Evolutionary conservation across 2,329 filamentous ascomycete genomes (phyloP), one percentile per base, ranked within the genome.

Genomic region (Elsinoe necatrix): DNA sequence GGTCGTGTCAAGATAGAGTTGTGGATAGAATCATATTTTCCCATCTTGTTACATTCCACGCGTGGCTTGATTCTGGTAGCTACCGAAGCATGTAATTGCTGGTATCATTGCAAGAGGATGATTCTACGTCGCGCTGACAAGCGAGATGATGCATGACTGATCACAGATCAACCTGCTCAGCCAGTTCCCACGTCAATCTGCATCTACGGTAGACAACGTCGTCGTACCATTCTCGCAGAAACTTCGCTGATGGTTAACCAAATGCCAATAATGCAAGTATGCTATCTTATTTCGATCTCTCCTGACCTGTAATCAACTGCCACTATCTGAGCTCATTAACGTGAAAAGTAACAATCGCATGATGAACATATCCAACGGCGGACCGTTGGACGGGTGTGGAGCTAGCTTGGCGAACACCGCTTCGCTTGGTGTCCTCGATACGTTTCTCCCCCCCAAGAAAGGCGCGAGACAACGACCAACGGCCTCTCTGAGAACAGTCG

Each of bases 1-100:
- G 43, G 25, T 27, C 43, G 43, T 48, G 43, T 48, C 41, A n/a
- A 45, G 21, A 27, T 27, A 45, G 21, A 45, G 6, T 45, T 45
- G 23, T 8, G 9, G 12, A 18, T 18, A 45, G 21, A 45, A 20
- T n/a, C 41, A 25, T 20, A 45, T 18, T 45, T 23, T n/a, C 2
- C 4, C 4, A 34, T 34, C 18, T 50, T 50, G 45, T 4, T 34
- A 45, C 23, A 31, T 50, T 34, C 25, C 45, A 31, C 45, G 45
- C 25, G 12, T 31, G n/a, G 21, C 45, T 50, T 50, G 23, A 25
- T 8, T 45, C 5, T 45, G 41, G 41, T 45, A 37, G 34, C n/a
- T 7, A 34, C 8, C n/a, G 20, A 31, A 31, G 27, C 27, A 21
- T 31, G 45, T 35, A 37, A 37, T 14, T 37, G 9, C 34, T 37